phyloP scores from a whole-genome alignment of 2,329 filamentous ascomycete species.

The Alternaria ethzedia region DNA sequence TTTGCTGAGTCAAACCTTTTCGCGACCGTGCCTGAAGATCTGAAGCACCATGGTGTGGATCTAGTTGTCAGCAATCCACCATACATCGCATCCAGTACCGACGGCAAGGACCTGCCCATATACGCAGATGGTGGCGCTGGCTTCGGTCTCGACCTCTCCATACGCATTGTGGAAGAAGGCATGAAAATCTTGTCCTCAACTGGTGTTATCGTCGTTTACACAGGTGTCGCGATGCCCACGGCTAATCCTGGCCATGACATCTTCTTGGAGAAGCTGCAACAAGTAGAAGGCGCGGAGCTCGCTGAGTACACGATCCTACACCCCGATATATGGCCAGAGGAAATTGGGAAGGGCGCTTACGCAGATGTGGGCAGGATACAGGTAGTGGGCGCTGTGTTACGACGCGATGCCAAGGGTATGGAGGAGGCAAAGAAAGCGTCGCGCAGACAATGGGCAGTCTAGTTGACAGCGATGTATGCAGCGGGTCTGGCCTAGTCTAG shows the following conservation, averaged over 20 bases:
- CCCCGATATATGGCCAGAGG: slow-evolving; percentile 36
- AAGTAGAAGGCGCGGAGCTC: slow-evolving; percentile 16
- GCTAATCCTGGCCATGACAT: slow-evolving; percentile 23
- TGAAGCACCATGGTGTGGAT: slow-evolving; percentile 18
- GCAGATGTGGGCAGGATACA: slow-evolving; percentile 34
- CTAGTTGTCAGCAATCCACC: slow-evolving; percentile 35
- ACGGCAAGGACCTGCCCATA: slow-evolving; percentile 28
- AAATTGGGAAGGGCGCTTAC: slow-evolving; percentile 29
- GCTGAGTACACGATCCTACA: slow-evolving; percentile 29
- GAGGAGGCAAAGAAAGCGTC: not conserved
- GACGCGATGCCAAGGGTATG: not conserved
- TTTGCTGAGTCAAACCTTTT: slow-evolving; percentile 31
- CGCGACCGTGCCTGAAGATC: slow-evolving; percentile 14
- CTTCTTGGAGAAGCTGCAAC: slow-evolving; percentile 24
- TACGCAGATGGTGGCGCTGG: slow-evolving; percentile 33
- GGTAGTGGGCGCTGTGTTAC: slow-evolving; percentile 28
- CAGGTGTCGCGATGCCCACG: slow-evolving; percentile 28
- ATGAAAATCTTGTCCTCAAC: slow-evolving; percentile 20
- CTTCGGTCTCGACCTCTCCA: slow-evolving; percentile 29
- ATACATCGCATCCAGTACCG: slow-evolving; percentile 30
- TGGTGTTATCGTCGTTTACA: slow-evolving; percentile 30
- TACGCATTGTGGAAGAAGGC: slow-evolving; percentile 28
- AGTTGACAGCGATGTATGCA: not conserved
- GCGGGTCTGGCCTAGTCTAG: not conserved
- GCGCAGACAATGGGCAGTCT: slow-evolving; percentile 5